Evolutionary conservation across 768 basidiomycete genomes (phyloP).

Genomic region (Leccinum subtestaceum): DNA sequence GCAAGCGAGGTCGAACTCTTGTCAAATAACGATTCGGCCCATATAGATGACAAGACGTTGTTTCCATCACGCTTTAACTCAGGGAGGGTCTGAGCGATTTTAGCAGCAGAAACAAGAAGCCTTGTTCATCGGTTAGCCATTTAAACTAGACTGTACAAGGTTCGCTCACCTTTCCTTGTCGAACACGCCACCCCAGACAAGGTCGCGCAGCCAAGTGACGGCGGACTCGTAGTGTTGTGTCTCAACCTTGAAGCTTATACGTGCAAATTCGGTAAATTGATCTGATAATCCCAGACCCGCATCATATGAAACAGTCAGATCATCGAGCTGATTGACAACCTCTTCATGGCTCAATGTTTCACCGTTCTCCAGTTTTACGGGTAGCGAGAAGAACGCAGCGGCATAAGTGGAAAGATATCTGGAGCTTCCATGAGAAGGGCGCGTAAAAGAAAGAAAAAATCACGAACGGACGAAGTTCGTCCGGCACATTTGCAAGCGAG

Average conservation of each 20-base stretch:
- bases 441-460: conserved; percentile 34
- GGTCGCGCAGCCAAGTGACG: conserved; percentile 81
- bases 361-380: conserved; percentile 69
- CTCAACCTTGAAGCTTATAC: conserved; percentile 84
- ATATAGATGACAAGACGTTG: conserved; percentile 72
- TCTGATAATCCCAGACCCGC: conserved; percentile 60
- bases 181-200: conserved; percentile 74
- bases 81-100: conserved; percentile 86
- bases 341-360: conserved; percentile 78
- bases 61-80: conserved; percentile 88
- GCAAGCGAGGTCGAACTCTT: conserved; percentile 68
- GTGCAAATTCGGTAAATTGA: conserved; percentile 71
- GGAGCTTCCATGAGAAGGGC: conserved; percentile 8
- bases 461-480: conserved; percentile 67
- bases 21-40: conserved; percentile 61
- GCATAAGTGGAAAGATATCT: conserved; percentile 81
- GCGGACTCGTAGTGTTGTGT: conserved; percentile 73
- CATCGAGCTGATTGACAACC: conserved; percentile 85
- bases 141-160: not conserved
- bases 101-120: conserved; percentile 79
- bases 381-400: conserved; percentile 84
- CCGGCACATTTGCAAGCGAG: conserved; percentile 69
- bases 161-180: conserved; percentile 66
- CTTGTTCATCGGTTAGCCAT: conserved; percentile 38
- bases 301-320: conserved; percentile 88